phyloP scores from a whole-genome alignment of 1,284 basidiomycete species.

The Melampsora occidentalis region DNA sequence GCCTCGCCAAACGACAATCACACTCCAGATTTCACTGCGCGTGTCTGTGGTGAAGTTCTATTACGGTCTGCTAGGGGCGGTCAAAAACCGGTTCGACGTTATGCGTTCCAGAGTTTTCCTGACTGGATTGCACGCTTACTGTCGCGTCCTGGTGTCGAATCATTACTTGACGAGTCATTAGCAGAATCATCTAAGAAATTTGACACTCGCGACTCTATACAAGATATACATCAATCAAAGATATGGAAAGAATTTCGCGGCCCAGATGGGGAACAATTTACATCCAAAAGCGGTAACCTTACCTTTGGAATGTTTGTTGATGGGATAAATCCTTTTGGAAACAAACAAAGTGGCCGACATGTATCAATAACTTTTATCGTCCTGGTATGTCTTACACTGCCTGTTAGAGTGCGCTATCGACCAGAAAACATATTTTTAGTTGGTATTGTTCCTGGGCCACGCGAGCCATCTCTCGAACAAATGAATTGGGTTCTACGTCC shows the following conservation, averaged over 20 bases:
- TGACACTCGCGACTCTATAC: background rate
- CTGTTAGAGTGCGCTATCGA: slow-evolving; percentile 42
- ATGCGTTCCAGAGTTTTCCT: background rate
- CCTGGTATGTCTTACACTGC: slow-evolving; percentile 26
- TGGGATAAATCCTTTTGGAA: slow-evolving; percentile 4
- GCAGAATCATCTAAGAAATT: background rate
- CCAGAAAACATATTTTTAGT: slow-evolving; percentile 45
- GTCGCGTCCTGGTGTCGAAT: background rate
- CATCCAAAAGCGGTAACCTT: background rate
- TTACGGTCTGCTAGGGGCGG: too few relatives aligned
- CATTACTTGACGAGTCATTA: background rate
- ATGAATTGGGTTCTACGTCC: slow-evolving; percentile 14
- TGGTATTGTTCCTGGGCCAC: slow-evolving; percentile 55
- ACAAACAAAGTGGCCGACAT: background rate
- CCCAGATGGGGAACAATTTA: background rate
- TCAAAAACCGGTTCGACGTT: background rate
- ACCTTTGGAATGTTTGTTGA: slow-evolving; percentile 3
- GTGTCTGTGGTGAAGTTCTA: background rate
- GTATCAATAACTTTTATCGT: background rate
- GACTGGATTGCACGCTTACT: background rate
- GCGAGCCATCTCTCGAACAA: slow-evolving; percentile 52
- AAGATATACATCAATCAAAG: background rate
- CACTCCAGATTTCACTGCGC: too few relatives aligned
- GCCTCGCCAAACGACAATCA: background rate
- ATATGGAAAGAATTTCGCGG: background rate